Evolutionary conservation across 2,329 filamentous ascomycete genomes (phyloP), one percentile per base, ranked within the genome.

Genomic region (Colletotrichum falcatum): DNA sequence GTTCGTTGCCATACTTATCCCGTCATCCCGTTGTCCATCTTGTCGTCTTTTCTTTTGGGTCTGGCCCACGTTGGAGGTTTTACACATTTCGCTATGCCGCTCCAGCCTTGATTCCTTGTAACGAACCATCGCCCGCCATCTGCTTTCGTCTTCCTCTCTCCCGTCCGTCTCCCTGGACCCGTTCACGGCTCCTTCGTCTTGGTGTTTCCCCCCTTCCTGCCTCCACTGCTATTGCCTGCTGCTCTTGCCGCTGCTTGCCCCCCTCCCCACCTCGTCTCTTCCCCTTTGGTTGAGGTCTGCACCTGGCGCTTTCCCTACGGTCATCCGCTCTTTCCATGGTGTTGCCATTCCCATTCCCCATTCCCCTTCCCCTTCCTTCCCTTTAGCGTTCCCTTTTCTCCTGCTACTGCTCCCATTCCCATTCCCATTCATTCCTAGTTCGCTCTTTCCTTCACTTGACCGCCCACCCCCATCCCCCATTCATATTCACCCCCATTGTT

Each of bases 321-420:
- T 60, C 62, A 54, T 63, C 66, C 61, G 60, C 56, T 46, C 56
- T 67, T 63, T 67, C 65, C 73, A 71, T 71, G 65, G 72, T 74
- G 70, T 74, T 75, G 66, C 71, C 62, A 61, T 75, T 71, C 71
- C 59, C 74, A 74, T 72, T 74, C 65, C 74, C 71, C 74, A 73
- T 72, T 74, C 26, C 28, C 28, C 11, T 33, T 53, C 26, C 8
- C 49, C 2, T n/a, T 35, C 51, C 28, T 11, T 12, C n/a, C n/a
- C n/a, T n/a, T n/a, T n/a, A n/a, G n/a, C n/a, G n/a, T n/a, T n/a
- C n/a, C n/a, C n/a, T n/a, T n/a, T n/a, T n/a, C n/a, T n/a, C n/a
- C n/a, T 75, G 72, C 37, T 35, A 60, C 39, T 30, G 59, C 51
- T 49, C 44, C 53, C 44, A 48, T 26, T 55, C 61, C 54, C 54